Evolutionary conservation across 1,284 basidiomycete species (phyloP).

Genomic region (Marasmius oreades): DNA sequence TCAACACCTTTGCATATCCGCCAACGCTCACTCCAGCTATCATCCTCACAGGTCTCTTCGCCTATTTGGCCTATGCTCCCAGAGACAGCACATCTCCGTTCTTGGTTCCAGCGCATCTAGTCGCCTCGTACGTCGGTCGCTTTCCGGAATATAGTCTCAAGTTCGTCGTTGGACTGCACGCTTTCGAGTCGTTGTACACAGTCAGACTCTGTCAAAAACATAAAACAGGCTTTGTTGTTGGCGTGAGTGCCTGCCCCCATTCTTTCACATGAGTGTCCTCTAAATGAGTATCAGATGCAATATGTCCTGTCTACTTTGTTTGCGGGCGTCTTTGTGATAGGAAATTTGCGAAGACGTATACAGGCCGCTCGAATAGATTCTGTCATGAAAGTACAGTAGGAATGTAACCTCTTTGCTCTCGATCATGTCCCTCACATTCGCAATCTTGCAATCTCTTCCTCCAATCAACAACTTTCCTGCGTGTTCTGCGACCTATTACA

Average conservation of each 20-base stretch:
- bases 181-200: constrained; percentile 52
- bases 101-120: constrained; percentile 21
- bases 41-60: constrained; percentile 27
- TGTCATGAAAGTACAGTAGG: constrained; percentile 63
- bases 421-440: no score
- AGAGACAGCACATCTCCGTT: constrained; percentile 21
- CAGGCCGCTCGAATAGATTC: constrained; percentile 69
- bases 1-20: constrained; percentile 53
- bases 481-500: no score
- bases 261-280: no score
- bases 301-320: constrained; percentile 50
- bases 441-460: no score
- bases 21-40: constrained; percentile 18
- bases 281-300: constrained; percentile 32
- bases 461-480: no score
- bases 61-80: constrained; percentile 40
- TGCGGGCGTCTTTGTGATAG: constrained; percentile 52
- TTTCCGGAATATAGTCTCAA: constrained; percentile 20
- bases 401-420: no score
- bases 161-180: constrained; percentile 34
- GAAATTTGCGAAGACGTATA: constrained; percentile 50
- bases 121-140: constrained; percentile 14
- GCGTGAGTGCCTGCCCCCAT: no score
- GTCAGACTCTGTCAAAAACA: constrained; percentile 52
- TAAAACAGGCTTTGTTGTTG: constrained; percentile 45